These are phyloP conservation scores for Starmera pachycereana DNA, from an alignment of 805 yeast species.

Conservation along the genomic window DNA sequence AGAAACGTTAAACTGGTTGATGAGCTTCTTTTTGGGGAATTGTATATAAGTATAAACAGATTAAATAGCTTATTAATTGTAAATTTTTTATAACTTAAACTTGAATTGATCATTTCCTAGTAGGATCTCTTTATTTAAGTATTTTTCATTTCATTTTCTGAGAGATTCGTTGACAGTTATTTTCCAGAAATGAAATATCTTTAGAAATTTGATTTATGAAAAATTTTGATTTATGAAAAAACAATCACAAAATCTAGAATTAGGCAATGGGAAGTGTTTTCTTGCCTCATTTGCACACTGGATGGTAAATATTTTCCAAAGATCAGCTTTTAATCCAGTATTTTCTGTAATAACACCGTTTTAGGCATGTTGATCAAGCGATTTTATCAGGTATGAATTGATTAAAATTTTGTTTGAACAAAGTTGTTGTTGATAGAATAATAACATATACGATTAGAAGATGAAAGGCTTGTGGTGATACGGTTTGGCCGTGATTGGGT, in stretches of 20 bases:
- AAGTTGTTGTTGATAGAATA: not conserved
- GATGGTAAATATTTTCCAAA: slow-evolving; percentile 33
- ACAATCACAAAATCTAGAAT: not conserved
- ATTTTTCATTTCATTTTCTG: no score
- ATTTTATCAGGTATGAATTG: slow-evolving; percentile 43
- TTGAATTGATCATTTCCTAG: no score
- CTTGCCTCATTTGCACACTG: slow-evolving; percentile 69
- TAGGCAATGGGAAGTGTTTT: slow-evolving; percentile 68
- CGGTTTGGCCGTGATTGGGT: slow-evolving; percentile 72
- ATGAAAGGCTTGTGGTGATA: slow-evolving; percentile 76
- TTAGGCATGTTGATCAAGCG: slow-evolving; percentile 92
- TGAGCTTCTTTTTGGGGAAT: no score
- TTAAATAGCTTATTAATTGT: no score
- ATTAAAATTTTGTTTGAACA: not conserved
- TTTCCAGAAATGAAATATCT: no score
- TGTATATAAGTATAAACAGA: no score
- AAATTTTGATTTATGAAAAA: not conserved
- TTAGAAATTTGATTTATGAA: not conserved
- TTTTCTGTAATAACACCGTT: slow-evolving; percentile 2
- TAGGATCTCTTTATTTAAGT: no score
- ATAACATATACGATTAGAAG: slow-evolving; percentile 35
- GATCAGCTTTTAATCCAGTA: not conserved
- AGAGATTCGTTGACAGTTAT: no score
- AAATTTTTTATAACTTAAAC: no score
- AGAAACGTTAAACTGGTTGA: no score